phyloP scores from a whole-genome alignment of 2,329 filamentous ascomycete genomes.

The Arthrobotrys sphaeroides region DNA sequence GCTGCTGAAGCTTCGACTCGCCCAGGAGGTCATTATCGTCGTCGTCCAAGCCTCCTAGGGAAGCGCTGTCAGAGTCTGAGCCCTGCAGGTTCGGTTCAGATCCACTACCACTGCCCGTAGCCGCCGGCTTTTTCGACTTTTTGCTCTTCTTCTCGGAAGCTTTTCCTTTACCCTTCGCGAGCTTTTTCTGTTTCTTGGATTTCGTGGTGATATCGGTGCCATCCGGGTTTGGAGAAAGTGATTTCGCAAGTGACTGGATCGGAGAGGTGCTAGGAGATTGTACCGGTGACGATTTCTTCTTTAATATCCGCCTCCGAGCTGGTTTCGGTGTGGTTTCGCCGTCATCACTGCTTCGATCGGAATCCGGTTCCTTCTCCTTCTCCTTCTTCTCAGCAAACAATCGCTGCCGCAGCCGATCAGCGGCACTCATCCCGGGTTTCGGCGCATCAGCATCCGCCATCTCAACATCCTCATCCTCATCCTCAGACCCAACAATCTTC shows the following conservation, averaged over 20 bases:
- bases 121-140: constrained; percentile 64
- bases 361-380: not conserved
- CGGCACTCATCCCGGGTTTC: constrained; percentile 24
- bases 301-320: constrained; percentile 61
- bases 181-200: constrained; percentile 56
- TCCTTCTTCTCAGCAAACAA: not conserved
- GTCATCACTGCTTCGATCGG: constrained; percentile 55
- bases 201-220: constrained; percentile 17
- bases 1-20: constrained; percentile 73
- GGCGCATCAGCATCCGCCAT: constrained; percentile 20
- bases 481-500: constrained; percentile 16
- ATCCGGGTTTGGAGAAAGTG: constrained; percentile 58
- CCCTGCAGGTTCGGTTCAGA: constrained; percentile 26
- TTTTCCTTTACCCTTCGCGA: constrained; percentile 59
- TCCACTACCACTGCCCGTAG: constrained; percentile 54
- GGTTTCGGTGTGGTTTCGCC: constrained; percentile 63
- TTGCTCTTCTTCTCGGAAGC: constrained; percentile 56
- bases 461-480: constrained; percentile 19
- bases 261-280: constrained; percentile 55
- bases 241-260: constrained; percentile 58
- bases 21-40: constrained; percentile 57
- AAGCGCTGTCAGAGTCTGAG: constrained; percentile 21
- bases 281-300: constrained; percentile 54
- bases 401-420: constrained; percentile 28
- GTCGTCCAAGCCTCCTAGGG: constrained; percentile 50